These are phyloP conservation scores for Borovskyia barvae DNA, from an alignment of 208 protist species.

Conservation along the genomic window DNA sequence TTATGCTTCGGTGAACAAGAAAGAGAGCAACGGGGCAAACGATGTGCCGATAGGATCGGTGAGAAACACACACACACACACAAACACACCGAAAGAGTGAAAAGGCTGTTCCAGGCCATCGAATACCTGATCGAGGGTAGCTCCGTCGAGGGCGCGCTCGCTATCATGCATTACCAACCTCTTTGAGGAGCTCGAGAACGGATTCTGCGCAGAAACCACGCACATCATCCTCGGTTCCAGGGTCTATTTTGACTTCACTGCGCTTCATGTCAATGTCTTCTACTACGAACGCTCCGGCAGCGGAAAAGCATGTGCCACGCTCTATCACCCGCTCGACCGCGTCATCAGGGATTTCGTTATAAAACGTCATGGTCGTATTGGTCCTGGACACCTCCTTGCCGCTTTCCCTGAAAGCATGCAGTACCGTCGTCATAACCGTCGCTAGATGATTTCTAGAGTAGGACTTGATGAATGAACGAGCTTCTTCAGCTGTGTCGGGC, in stretches of 20 bases:
- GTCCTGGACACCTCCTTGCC: conserved; percentile 20
- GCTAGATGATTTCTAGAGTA: conserved; percentile 62
- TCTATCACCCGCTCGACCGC: conserved; percentile 52
- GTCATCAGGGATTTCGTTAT: conserved; percentile 39
- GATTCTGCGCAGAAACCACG: conserved; percentile 39
- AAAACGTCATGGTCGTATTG: conserved; percentile 68
- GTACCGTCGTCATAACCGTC: conserved; percentile 70
- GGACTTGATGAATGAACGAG: conserved; percentile 39
- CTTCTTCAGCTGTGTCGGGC: conserved; percentile 47
- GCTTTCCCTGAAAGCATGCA: conserved; percentile 37
- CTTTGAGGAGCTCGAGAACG: conserved; percentile 24
- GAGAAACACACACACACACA: too few species aligned
- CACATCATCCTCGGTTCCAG: conserved; percentile 50
- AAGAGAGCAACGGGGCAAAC: too few species aligned
- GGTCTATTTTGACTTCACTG: conserved; percentile 42
- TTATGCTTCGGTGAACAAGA: too few species aligned
- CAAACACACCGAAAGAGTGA: too few species aligned
- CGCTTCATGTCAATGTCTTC: conserved; percentile 71
- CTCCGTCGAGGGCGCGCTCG: too few species aligned
- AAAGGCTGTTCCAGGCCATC: too few species aligned
- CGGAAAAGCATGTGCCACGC: conserved; percentile 42
- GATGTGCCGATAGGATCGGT: too few species aligned
- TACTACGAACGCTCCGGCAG: conserved; percentile 74
- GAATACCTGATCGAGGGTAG: too few species aligned
- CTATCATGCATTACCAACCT: too few species aligned